phyloP scores from a whole-genome alignment of 108 stramenopile genomes.

The Nannochloropsis salina region DNA sequence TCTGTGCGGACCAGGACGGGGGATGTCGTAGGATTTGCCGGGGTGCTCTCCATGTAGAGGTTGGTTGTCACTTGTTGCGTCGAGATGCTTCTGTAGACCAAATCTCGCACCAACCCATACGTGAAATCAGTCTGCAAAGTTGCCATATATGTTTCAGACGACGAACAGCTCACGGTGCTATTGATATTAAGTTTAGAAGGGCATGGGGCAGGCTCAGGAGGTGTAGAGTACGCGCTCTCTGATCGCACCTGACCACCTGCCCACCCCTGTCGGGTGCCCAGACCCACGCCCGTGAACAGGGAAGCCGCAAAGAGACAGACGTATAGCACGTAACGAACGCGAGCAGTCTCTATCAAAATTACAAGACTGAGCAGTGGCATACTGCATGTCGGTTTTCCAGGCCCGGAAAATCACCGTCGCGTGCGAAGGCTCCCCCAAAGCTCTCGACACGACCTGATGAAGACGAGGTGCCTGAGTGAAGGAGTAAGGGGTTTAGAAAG shows the following conservation, averaged over 20 bases:
- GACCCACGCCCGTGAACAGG: not conserved
- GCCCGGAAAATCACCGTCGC: too few species aligned
- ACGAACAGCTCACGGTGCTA: not conserved
- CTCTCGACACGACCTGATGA: too few species aligned
- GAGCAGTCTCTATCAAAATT: not conserved
- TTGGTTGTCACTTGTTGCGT: not conserved
- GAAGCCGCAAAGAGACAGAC: not conserved
- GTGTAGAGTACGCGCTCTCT: not conserved
- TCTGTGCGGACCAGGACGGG: not conserved
- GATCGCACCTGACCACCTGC: not conserved
- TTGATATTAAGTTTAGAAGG: not conserved
- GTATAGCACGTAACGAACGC: not conserved
- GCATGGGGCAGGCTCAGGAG: not conserved
- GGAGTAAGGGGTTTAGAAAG: too few species aligned
- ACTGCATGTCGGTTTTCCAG: not conserved
- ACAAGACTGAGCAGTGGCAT: not conserved
- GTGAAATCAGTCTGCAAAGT: not conserved
- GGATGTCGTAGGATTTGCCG: not conserved
- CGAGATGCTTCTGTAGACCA: not conserved
- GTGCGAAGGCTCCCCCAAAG: too few species aligned
- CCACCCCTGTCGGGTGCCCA: not conserved
- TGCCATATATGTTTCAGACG: not conserved
- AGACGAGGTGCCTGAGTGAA: too few species aligned
- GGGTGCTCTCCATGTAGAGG: not conserved
- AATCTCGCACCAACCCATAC: not conserved